phyloP scores from a whole-genome alignment of 768 basidiomycete genomes.

The Suillus placidus region DNA sequence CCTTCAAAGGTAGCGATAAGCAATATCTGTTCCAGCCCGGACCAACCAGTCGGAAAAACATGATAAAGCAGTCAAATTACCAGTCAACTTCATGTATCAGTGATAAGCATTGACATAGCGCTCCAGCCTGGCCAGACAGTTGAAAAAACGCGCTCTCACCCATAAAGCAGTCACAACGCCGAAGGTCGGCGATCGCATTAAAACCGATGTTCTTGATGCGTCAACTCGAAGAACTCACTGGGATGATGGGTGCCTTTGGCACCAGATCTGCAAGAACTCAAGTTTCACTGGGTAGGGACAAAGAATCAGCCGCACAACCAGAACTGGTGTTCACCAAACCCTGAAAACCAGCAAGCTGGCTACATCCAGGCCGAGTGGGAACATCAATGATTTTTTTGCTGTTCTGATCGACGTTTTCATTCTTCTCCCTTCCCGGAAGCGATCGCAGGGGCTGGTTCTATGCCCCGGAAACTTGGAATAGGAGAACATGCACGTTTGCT shows the following conservation, averaged over 20 bases:
- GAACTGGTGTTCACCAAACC: background rate
- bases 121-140: background rate
- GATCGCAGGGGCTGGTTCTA: background rate
- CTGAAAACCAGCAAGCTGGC: background rate
- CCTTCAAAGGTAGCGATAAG: background rate
- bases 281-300: background rate
- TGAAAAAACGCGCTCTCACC: background rate
- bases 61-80: background rate
- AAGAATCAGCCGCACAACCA: background rate
- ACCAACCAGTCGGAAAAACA: background rate
- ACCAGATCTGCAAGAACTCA: background rate
- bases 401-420: background rate
- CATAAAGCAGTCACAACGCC: background rate
- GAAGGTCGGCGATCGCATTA: background rate
- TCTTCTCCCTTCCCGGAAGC: background rate
- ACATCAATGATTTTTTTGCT: background rate
- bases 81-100: background rate
- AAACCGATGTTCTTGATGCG: constrained; percentile 4
- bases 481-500: constrained; percentile 1
- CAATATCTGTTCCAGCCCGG: background rate
- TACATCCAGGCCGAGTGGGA: background rate
- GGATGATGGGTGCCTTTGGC: background rate
- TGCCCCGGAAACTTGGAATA: background rate
- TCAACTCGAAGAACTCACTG: background rate
- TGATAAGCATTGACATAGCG: background rate